phyloP scores from a whole-genome alignment of 805 yeast genomes.

The Lachancea fermentati region DNA sequence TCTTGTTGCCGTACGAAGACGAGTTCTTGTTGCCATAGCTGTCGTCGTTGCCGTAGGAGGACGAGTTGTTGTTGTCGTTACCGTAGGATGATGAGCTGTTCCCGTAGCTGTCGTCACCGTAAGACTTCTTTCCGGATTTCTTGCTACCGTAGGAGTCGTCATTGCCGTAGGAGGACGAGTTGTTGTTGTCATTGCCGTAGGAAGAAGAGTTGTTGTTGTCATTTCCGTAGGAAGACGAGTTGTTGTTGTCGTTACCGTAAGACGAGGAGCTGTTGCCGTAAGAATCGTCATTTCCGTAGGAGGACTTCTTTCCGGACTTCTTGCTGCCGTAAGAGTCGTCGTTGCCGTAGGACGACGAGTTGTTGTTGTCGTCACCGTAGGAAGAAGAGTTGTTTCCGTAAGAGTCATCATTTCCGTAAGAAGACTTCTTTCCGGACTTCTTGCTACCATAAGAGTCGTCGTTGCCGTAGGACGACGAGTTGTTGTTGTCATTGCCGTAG shows the following conservation, averaged over 20 bases:
- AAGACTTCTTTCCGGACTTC: constrained; percentile 14
- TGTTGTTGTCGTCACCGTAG: constrained; percentile 23
- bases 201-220: constrained; percentile 14
- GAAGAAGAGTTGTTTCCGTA: constrained; percentile 10
- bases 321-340: constrained; percentile 22
- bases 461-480: constrained; percentile 17
- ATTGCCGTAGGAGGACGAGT: constrained; percentile 17
- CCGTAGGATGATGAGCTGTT: constrained; percentile 29
- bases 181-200: constrained; percentile 15
- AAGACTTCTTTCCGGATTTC: constrained; percentile 7
- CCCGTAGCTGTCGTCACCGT: constrained; percentile 24
- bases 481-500: constrained; percentile 6
- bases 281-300: constrained; percentile 16
- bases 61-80: constrained; percentile 25
- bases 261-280: constrained; percentile 28
- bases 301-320: constrained; percentile 5
- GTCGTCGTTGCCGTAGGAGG: constrained; percentile 21
- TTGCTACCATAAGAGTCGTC: constrained; percentile 30
- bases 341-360: constrained; percentile 14
- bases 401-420: constrained; percentile 17
- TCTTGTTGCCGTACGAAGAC: constrained; percentile 15
- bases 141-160: constrained; percentile 22
- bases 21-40: constrained; percentile 22
- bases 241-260: constrained; percentile 30
- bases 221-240: constrained; percentile 13